Evolutionary conservation across 1,139 yeast species (phyloP), one percentile per base, ranked within the genome.

Genomic region (Lodderomyces orthopsilosis): DNA sequence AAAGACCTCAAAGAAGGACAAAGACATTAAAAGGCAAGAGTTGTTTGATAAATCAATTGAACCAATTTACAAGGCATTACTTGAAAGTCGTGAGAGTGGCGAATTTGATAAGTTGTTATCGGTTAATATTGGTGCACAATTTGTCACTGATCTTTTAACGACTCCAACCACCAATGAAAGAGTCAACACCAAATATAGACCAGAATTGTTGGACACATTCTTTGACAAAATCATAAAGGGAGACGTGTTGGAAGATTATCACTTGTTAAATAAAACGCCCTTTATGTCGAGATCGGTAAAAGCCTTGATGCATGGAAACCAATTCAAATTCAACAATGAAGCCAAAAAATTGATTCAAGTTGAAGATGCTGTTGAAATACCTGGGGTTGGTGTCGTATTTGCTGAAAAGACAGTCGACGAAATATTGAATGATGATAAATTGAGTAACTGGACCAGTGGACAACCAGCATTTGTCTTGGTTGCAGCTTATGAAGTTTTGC

Each of bases 1-100:
- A 50, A 79, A 78, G 47, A 86, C 95, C 1, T 83, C 96, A 26
- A 93, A 91, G 65, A 93, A 93, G 65, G 94, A 90, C 32, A 85
- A 83, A 59, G 83, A 77, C 6, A 82, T 76, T 48, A 83, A 96
- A 72, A 81, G 89, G 61, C 49, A 53, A 9, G 97, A 93, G 67
- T 68, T 90, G 43, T 68, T 82, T 41, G 70, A 73, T 44, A 77
- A 74, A 48, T 85, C 90, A 51, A 69, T 85, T 37, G 95, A 95
- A 28, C 56, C 77, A 45, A 72, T 89, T 48, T 77, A 85, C 56
- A 69, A 77, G 44, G 68, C 81, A 23, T 66, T 89, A 26, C 22
- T 42, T 13, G 54, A 56, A 5, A 24, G 27, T 24, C 27, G 27
- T 10, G 57, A 57, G 10, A 61, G 58, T 38, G 62, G 57, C 24